phyloP scores from a whole-genome alignment of 2,329 filamentous ascomycete genomes.

The Monosporascus sp. region DNA sequence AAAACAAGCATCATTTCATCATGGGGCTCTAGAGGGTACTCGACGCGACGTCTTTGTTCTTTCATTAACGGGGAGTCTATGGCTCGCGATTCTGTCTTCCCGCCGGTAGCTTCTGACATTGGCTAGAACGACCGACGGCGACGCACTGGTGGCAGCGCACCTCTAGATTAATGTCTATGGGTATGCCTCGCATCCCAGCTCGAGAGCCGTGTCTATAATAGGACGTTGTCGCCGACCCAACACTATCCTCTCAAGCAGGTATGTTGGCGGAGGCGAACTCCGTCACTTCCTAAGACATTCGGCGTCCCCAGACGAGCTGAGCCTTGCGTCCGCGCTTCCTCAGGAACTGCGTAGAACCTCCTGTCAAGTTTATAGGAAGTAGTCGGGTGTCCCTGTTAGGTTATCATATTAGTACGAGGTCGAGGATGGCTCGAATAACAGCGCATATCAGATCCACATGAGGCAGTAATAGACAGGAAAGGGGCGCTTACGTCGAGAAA shows the following conservation, averaged over 20 bases:
- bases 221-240: not conserved
- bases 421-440: not conserved
- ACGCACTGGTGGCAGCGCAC: not conserved
- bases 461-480: not conserved
- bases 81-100: not conserved
- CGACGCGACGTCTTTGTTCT: not conserved
- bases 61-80: not conserved
- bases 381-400: slow-evolving; percentile 76
- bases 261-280: not conserved
- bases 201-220: not conserved
- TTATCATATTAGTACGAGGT: slow-evolving; percentile 8
- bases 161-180: not conserved
- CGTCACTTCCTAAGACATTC: slow-evolving; percentile 8
- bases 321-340: slow-evolving; percentile 10
- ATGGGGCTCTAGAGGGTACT: not conserved
- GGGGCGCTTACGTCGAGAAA: slow-evolving; percentile 69
- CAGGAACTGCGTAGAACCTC: slow-evolving; percentile 5
- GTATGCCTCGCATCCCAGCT: not conserved
- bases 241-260: not conserved
- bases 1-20: too few species aligned
- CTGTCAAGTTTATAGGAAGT: slow-evolving; percentile 78
- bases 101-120: not conserved
- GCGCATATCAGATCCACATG: slow-evolving; percentile 13
- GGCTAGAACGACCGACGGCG: not conserved
- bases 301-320: not conserved